A percentile compares a stretch with the other conserved stretches of the same genome.
Conservation (phyloP, 2,329 filamentous ascomycete species). For the Fusarium protoensiforme region DNA sequence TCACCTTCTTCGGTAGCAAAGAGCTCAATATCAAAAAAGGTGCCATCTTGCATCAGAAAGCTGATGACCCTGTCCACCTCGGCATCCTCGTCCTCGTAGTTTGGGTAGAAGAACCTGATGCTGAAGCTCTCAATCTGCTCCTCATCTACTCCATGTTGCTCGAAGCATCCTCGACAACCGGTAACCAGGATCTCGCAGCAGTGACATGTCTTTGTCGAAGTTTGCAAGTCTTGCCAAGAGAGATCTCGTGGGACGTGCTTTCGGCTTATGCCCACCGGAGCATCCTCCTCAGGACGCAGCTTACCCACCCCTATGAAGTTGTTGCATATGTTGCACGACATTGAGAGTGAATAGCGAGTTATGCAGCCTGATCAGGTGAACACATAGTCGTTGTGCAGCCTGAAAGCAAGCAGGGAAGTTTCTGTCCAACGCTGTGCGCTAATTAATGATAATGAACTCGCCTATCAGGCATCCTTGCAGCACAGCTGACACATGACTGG, state of each 20-base stretch:
- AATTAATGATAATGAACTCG: not conserved
- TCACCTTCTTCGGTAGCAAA: not conserved
- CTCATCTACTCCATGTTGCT: not conserved
- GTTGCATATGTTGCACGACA: slow-evolving; percentile 1
- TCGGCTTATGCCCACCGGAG: not conserved
- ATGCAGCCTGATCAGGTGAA: not conserved
- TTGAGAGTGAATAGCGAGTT: not conserved
- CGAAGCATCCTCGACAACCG: not conserved
- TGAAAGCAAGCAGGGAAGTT: not conserved
- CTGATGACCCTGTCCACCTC: not conserved
- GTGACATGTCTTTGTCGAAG: not conserved
- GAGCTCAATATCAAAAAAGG: slow-evolving; percentile 1
- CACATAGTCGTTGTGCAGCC: not conserved
- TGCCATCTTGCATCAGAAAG: not conserved
- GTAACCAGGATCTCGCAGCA: not conserved
- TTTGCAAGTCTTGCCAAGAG: not conserved
- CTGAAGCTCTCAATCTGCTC: not conserved
- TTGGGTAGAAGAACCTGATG: not conserved
- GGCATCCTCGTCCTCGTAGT: not conserved
- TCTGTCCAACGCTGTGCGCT: not conserved
- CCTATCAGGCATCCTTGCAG: not conserved
- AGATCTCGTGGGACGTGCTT: not conserved
- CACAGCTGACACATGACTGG: not conserved
- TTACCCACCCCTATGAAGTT: not conserved
- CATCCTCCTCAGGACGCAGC: not conserved